Evolutionary conservation across 139 green algal genomes (phyloP).

Genomic region (Zygnema cylindricum): DNA sequence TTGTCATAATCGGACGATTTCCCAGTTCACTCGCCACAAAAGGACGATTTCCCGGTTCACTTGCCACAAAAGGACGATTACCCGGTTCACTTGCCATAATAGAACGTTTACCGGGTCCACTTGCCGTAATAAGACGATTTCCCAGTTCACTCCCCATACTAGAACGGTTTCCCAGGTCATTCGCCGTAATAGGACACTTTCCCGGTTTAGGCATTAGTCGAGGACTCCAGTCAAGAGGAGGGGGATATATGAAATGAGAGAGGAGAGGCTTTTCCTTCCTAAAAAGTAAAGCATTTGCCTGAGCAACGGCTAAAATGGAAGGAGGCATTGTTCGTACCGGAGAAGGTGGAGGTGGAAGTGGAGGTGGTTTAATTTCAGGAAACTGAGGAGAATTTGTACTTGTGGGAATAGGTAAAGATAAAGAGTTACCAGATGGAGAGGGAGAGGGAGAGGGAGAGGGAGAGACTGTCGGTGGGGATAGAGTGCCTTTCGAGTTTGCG

Average conservation of each 20-base stretch:
- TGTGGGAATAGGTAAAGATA: too few species aligned
- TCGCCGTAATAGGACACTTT: neutral
- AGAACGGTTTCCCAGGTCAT: too few species aligned
- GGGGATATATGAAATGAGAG: slow-evolving; percentile 17
- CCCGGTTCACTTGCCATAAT: neutral
- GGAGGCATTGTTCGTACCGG: neutral
- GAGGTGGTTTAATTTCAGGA: neutral
- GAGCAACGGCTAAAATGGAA: neutral
- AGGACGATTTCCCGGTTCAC: neutral
- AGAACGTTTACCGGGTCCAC: too few species aligned
- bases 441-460: too few species aligned
- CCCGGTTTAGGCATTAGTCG: slow-evolving; percentile 18
- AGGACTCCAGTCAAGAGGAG: slow-evolving; percentile 22
- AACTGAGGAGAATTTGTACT: neutral
- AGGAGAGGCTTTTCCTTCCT: slow-evolving; percentile 10
- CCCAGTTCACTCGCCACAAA: too few species aligned
- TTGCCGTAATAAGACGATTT: neutral
- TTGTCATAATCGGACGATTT: too few species aligned
- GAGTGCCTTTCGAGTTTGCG: neutral
- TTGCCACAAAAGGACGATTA: neutral
- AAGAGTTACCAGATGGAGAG: neutral
- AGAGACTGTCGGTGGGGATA: too few species aligned
- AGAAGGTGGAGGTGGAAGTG: neutral
- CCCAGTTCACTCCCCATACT: neutral
- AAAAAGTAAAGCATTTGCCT: slow-evolving; percentile 1